Evolutionary conservation across 2,329 filamentous ascomycete species (phyloP).

Genomic region (Pseudogymnoascus sp.): DNA sequence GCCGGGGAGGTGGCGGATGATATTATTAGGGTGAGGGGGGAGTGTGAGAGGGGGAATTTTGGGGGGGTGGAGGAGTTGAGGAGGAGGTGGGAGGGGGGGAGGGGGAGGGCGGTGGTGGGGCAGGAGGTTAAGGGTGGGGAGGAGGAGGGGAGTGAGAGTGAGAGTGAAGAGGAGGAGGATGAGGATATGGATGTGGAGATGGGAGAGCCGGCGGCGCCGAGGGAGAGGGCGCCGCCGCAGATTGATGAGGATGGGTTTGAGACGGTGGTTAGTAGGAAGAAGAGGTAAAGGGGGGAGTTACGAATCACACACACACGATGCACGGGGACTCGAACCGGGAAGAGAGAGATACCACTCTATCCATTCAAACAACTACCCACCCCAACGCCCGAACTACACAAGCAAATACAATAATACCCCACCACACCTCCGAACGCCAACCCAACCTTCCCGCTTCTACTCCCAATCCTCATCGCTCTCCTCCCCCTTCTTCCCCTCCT

Average conservation of each 20-base stretch:
- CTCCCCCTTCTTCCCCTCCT: constrained; percentile 43
- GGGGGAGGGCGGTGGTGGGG: constrained; percentile 48
- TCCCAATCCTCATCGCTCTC: constrained; percentile 74
- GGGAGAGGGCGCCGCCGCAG: constrained; percentile 59
- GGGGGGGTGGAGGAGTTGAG: constrained; percentile 57
- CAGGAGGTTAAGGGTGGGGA: constrained; percentile 46
- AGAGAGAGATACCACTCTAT: too few species aligned
- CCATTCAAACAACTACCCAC: not conserved
- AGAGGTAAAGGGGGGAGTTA: constrained; percentile 25
- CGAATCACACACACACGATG: too few species aligned
- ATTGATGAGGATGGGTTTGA: constrained; percentile 72
- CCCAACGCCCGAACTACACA: not conserved
- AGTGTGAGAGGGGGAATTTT: constrained; percentile 59
- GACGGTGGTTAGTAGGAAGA: constrained; percentile 64
- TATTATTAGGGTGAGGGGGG: constrained; percentile 59
- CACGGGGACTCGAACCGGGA: too few species aligned
- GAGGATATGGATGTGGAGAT: constrained; percentile 54
- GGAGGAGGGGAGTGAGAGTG: constrained; percentile 17
- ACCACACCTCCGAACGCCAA: not conserved
- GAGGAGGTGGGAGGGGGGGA: constrained; percentile 51
- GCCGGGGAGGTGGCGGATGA: constrained; percentile 63
- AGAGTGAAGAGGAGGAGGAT: constrained; percentile 36
- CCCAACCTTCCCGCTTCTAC: constrained; percentile 31
- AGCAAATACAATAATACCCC: not conserved
- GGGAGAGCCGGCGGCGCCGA: constrained; percentile 50